Base-by-base conservation (phyloP, 1,284 basidiomycete genomes). In the Heterobasidion irregulare region DNA sequence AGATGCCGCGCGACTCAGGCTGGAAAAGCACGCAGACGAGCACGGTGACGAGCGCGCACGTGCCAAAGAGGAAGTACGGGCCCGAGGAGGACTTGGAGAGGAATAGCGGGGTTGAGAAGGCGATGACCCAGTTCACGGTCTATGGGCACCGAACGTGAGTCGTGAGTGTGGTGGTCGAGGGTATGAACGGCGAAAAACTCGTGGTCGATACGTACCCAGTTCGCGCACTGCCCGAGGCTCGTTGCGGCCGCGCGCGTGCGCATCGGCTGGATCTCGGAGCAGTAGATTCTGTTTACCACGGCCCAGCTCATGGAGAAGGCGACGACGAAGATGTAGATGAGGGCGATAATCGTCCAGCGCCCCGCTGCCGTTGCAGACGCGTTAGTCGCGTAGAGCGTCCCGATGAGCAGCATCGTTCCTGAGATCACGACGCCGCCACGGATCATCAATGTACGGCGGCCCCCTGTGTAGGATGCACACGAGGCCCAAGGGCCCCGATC, bases 61-160 rank as follows among this genome's bases (percentile, higher is more conserved):
- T 62, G 43, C 74, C 72, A 53, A 78, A 80, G 55, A 78, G 64
- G 62, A 79, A 79, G 62, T 80, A 80, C 0, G 76, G 74, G 2
- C 74, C 76, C 1, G 67, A 77, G 6, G 69, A 68, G 5, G 72
- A 75, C 38, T 65, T 61, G 2, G 70, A 66, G 44, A 80, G 71
- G 66, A 79, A 79, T 13, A 75, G 64, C 8, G 76, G 76, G 2
- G 76, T 75, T 8, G 75, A 69, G 60, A 75, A 68, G 7, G 77
- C 75, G 49, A 79, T 72, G 41, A 67, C 57, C 58, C 73, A 76
- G 63, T 79, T 79, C 16, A 76, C 66, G n/a, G 68, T 63, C 69
- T 70, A 47, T 2, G 13, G 35, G 13, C 26, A 43, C 12, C 55
- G 34, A 34, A 13, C 35, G 36, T 18, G 9, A 53, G 18, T 8